A percentile compares a stretch with the other conserved stretches of the same genome.
These are phyloP conservation scores for Microcyclosporella mali DNA, from an alignment of 2,329 filamentous ascomycete species.

Conservation along the genomic window DNA sequence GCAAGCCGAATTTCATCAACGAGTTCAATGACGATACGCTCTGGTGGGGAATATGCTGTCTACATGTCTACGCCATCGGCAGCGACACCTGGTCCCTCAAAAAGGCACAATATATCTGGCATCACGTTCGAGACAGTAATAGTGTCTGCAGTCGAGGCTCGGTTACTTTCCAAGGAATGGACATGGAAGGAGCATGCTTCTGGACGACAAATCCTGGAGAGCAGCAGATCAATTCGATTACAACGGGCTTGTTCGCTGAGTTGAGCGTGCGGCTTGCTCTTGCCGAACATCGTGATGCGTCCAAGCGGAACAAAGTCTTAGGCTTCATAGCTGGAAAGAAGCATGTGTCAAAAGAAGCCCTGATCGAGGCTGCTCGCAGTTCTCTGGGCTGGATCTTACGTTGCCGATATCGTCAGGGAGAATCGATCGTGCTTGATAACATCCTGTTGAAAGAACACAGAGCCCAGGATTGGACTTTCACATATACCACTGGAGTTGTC, in stretches of 20 bases:
- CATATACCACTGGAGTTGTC: constrained; percentile 1
- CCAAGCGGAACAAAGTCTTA: neutral
- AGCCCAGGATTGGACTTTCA: constrained; percentile 2
- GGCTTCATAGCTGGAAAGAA: neutral
- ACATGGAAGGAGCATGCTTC: constrained; percentile 3
- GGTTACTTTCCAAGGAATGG: neutral
- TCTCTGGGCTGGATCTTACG: constrained; percentile 2
- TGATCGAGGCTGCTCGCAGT: neutral
- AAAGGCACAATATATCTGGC: neutral
- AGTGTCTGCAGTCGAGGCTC: neutral
- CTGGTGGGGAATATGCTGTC: constrained; percentile 1
- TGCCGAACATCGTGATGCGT: neutral
- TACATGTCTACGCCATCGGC: neutral
- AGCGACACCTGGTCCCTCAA: neutral
- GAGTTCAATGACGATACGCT: constrained; percentile 9
- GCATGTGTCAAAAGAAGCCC: neutral
- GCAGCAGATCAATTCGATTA: constrained; percentile 9
- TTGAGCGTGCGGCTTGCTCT: constrained; percentile 1
- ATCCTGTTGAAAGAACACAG: neutral
- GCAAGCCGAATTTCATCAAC: constrained; percentile 1
- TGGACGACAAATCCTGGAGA: constrained; percentile 4
- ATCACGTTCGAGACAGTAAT: neutral
- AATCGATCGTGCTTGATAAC: constrained; percentile 1
- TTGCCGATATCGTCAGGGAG: constrained; percentile 1
- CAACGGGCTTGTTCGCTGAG: constrained; percentile 6